Conservation (phyloP, 2,329 filamentous ascomycete genomes). For the Penicillium sp. region DNA sequence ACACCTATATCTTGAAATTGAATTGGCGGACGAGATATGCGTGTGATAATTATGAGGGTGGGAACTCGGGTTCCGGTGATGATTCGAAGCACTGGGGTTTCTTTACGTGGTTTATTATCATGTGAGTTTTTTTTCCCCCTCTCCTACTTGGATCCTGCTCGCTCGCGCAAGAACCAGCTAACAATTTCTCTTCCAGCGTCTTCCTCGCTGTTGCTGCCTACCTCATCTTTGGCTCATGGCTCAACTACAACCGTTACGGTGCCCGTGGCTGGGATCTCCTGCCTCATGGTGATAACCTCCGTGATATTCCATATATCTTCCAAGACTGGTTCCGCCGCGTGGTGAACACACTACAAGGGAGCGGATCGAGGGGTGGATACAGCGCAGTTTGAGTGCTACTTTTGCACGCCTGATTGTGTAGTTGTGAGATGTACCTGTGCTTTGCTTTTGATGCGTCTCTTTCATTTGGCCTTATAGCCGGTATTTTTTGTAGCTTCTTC, state of each 20-base stretch:
- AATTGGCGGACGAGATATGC: conserved; percentile 88
- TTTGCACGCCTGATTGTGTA: background rate
- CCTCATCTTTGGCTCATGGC: conserved; percentile 96
- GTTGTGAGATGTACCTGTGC: background rate
- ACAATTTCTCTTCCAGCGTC: conserved; percentile 52
- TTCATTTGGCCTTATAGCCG: background rate
- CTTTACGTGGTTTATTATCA: conserved; percentile 94
- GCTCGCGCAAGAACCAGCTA: background rate
- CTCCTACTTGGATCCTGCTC: background rate
- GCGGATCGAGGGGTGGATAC: conserved; percentile 84
- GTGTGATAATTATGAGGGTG: conserved; percentile 63
- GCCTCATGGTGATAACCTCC: conserved; percentile 87
- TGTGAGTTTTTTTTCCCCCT: conserved; percentile 62
- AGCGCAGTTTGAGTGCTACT: conserved; percentile 73
- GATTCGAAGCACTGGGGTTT: conserved; percentile 75
- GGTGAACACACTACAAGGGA: conserved; percentile 79
- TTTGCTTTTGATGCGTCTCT: background rate
- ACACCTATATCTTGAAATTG: conserved; percentile 66
- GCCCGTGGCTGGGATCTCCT: conserved; percentile 93
- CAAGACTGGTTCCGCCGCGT: conserved; percentile 84
- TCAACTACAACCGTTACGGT: conserved; percentile 97
- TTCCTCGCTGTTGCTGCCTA: conserved; percentile 87
- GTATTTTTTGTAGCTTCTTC: conserved; percentile 1
- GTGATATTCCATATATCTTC: conserved; percentile 87
- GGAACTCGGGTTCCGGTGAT: conserved; percentile 34